A percentile compares a stretch with the other conserved stretches of the same genome.
These are phyloP conservation scores for Vanilla planifolia DNA, from an alignment of 106 monocot genomes.

Conservation along the genomic window DNA sequence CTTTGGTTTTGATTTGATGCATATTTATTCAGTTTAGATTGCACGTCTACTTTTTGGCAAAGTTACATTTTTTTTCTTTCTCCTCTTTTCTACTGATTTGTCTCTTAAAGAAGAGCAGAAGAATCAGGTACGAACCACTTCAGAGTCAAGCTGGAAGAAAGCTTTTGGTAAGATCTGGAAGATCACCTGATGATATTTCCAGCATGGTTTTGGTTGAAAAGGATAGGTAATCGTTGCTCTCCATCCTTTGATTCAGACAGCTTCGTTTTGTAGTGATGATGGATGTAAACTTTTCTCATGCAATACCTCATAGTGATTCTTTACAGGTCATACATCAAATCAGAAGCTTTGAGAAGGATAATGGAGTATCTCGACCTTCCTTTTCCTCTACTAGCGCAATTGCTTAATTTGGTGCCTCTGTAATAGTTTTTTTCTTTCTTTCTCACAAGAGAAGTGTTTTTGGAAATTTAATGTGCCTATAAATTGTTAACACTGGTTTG, in stretches of 20 bases:
- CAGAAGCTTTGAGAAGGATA: constrained; percentile 89
- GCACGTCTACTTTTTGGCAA: too few species aligned
- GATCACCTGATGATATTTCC: constrained; percentile 90
- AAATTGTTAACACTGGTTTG: neutral
- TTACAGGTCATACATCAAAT: constrained; percentile 77
- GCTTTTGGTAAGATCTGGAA: constrained; percentile 79
- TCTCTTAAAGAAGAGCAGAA: too few species aligned
- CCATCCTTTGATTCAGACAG: neutral
- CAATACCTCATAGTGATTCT: neutral
- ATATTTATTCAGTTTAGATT: too few species aligned
- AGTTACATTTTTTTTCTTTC: too few species aligned
- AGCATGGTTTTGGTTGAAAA: constrained; percentile 90
- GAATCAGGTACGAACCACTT: constrained; percentile 63
- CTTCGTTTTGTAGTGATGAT: neutral
- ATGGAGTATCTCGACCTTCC: constrained; percentile 87
- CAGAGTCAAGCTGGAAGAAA: constrained; percentile 78
- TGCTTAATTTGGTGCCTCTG: constrained; percentile 62
- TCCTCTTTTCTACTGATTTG: too few species aligned
- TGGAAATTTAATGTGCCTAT: neutral
- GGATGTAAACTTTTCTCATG: too few species aligned
- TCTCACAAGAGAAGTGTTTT: neutral
- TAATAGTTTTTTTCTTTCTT: constrained; percentile 34
- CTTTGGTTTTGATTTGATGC: too few species aligned
- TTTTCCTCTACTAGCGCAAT: constrained; percentile 72
- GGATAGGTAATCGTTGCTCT: constrained; percentile 37